A percentile compares a stretch with the other conserved stretches of the same genome.
Evolutionary conservation across 1,284 basidiomycete species (phyloP).

Genomic region (Sphagnurus paluster): DNA sequence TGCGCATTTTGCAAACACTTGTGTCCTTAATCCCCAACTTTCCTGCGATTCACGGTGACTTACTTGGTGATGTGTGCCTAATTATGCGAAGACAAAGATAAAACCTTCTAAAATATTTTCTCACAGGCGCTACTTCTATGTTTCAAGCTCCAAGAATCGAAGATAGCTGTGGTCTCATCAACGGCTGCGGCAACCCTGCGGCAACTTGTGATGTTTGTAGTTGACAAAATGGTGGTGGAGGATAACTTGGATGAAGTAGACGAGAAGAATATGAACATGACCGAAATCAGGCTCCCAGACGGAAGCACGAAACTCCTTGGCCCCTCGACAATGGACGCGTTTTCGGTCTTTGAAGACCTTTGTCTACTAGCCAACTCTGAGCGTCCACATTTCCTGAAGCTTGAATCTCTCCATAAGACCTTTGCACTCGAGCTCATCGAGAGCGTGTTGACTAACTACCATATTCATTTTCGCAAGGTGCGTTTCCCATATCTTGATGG

Average conservation of each 20-base stretch:
- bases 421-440: constrained; percentile 96
- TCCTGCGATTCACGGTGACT: constrained; percentile 72
- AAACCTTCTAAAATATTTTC: constrained; percentile 6
- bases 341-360: constrained; percentile 86
- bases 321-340: constrained; percentile 86
- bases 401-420: constrained; percentile 87
- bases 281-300: constrained; percentile 60
- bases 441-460: constrained; percentile 95
- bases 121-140: constrained; percentile 83
- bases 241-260: constrained; percentile 51
- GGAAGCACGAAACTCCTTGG: constrained; percentile 63
- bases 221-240: constrained; percentile 90
- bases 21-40: constrained; percentile 89
- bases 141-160: constrained; percentile 93
- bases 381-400: constrained; percentile 79
- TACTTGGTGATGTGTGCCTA: constrained; percentile 72
- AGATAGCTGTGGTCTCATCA: constrained; percentile 94
- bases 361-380: constrained; percentile 87
- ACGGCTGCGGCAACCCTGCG: constrained; percentile 96
- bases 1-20: constrained; percentile 88
- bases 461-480: constrained; percentile 83
- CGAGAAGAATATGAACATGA: constrained; percentile 33
- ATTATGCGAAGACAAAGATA: not conserved
- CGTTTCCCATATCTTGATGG: constrained; percentile 17
- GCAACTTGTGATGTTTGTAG: constrained; percentile 96